phyloP scores from a whole-genome alignment of 805 yeast genomes.

The Yarrowia osloensis region DNA sequence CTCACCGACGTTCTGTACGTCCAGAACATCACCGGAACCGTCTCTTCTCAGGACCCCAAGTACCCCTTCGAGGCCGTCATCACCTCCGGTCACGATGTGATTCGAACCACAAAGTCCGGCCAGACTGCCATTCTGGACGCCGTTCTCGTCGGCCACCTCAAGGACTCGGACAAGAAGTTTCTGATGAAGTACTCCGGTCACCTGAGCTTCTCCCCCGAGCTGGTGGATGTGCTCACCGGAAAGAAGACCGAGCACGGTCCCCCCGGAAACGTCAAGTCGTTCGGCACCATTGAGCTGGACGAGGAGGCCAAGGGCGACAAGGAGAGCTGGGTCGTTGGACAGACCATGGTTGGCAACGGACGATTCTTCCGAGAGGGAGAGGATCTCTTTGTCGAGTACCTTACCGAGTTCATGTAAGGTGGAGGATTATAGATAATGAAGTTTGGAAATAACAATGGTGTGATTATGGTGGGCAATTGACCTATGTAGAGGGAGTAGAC shows the following conservation, averaged over 20 bases:
- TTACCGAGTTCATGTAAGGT: conserved; percentile 5
- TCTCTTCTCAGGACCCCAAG: conserved; percentile 44
- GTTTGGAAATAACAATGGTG: not conserved
- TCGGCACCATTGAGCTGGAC: conserved; percentile 51
- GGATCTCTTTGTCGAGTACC: conserved; percentile 59
- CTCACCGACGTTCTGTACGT: conserved; percentile 23
- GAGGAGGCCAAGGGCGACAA: conserved; percentile 48
- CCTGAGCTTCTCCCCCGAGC: conserved; percentile 45
- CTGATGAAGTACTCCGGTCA: conserved; percentile 51
- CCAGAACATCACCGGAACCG: conserved; percentile 30
- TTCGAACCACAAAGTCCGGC: conserved; percentile 50
- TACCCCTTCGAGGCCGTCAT: conserved; percentile 47
- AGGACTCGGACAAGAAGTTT: conserved; percentile 22
- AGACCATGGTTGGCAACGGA: conserved; percentile 60
- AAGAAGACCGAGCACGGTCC: conserved; percentile 45
- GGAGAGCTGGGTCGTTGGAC: conserved; percentile 51
- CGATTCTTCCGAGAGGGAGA: conserved; percentile 54
- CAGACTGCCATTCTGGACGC: conserved; percentile 50
- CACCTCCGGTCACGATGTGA: conserved; percentile 52
- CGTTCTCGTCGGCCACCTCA: conserved; percentile 41
- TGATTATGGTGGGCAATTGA: no score
- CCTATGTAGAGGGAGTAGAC: no score
- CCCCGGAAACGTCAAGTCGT: conserved; percentile 53
- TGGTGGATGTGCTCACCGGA: conserved; percentile 45
- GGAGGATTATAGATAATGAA: not conserved